These are phyloP conservation scores for Cladosporium sphaerospermum DNA, from an alignment of 2,329 filamentous ascomycete genomes.

Conservation along the genomic window DNA sequence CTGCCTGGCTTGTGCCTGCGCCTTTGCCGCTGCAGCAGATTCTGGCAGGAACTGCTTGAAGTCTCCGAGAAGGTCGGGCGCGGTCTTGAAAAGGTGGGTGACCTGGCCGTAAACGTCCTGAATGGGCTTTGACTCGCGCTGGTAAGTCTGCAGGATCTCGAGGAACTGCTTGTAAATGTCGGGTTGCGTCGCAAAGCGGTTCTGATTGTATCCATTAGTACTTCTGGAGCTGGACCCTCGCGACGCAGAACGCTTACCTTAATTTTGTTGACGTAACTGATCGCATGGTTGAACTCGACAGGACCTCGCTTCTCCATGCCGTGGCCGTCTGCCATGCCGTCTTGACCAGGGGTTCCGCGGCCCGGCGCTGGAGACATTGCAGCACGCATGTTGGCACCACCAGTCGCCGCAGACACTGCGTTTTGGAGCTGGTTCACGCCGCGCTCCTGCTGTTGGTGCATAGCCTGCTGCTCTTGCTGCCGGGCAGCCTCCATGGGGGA, in stretches of 20 bases:
- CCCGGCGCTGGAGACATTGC: conserved; percentile 45
- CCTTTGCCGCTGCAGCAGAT: conserved; percentile 64
- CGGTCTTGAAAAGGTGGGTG: conserved; percentile 84
- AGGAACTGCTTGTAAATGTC: conserved; percentile 99
- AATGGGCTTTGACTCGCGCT: conserved; percentile 95
- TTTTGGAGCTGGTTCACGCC: conserved; percentile 61
- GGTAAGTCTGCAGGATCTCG: conserved; percentile 96
- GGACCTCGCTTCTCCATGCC: conserved; percentile 77
- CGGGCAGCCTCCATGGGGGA: conserved; percentile 25
- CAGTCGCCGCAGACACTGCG: conserved; percentile 53
- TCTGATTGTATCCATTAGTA: conserved; percentile 48
- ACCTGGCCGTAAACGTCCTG: conserved; percentile 98
- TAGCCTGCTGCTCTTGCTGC: conserved; percentile 27
- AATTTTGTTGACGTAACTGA: conserved; percentile 99
- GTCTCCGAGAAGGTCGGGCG: conserved; percentile 90
- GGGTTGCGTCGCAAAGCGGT: conserved; percentile 90
- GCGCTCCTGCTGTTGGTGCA: conserved; percentile 59
- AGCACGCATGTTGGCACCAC: conserved; percentile 40
- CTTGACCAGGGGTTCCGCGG: conserved; percentile 48
- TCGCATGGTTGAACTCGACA: conserved; percentile 98
- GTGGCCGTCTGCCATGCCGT: conserved; percentile 39
- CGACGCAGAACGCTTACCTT: conserved; percentile 58
- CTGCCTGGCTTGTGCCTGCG: conserved; percentile 50
- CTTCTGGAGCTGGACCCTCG: neutral
- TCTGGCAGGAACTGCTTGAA: conserved; percentile 98